Conservation (phyloP, 345 rosid genomes). For the Ceriops zippeliana region DNA sequence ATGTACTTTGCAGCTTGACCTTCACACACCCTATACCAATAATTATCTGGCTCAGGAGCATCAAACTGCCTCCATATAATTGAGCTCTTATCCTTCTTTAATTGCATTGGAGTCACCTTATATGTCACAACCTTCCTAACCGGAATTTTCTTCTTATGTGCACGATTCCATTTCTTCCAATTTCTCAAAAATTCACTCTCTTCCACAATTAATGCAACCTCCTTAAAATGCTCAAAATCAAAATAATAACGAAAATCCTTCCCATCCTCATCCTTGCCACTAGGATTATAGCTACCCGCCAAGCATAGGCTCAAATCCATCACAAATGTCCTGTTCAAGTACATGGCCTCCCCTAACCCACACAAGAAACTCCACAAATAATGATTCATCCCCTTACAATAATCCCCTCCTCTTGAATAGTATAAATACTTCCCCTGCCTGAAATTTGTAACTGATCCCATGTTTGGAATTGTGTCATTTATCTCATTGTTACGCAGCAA, state of each 20-base stretch:
- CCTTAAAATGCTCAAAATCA: constrained; percentile 91
- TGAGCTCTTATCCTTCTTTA: constrained; percentile 71
- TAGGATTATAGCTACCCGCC: constrained; percentile 54
- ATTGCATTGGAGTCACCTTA: constrained; percentile 64
- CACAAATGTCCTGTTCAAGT: constrained; percentile 83
- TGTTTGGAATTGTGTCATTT: constrained; percentile 27
- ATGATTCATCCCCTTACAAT: constrained; percentile 96
- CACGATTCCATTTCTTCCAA: constrained; percentile 84
- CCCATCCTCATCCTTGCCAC: constrained; percentile 73
- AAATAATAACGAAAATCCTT: constrained; percentile 86
- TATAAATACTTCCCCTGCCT: constrained; percentile 80
- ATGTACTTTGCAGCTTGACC: constrained; percentile 70
- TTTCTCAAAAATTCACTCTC: constrained; percentile 70
- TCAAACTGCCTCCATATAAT: constrained; percentile 88
- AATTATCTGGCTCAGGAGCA: constrained; percentile 79
- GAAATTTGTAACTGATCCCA: constrained; percentile 32
- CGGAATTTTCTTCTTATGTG: constrained; percentile 68
- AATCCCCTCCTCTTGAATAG: constrained; percentile 86
- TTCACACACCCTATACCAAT: constrained; percentile 94
- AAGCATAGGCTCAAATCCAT: constrained; percentile 86
- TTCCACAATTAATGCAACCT: constrained; percentile 66
- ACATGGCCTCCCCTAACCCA: constrained; percentile 93
- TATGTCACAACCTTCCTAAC: constrained; percentile 65
- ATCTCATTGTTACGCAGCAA: constrained; percentile 22
- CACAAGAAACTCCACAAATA: constrained; percentile 93